A percentile compares a stretch with the other conserved stretches of the same genome.
phyloP scores from a whole-genome alignment of 805 yeast species.

The Candida stauntonica region DNA sequence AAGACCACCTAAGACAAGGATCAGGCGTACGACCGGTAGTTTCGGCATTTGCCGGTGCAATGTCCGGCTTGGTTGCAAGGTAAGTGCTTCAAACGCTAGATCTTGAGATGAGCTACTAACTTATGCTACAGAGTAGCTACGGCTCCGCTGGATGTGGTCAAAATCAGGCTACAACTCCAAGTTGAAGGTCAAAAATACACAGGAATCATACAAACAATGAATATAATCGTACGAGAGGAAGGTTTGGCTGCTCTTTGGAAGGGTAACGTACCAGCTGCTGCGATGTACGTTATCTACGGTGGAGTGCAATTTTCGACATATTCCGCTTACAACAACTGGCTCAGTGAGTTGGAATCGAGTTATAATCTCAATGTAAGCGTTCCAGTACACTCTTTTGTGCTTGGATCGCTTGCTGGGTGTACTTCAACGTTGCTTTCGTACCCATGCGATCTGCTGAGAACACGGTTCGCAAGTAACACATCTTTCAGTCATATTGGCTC shows the following conservation, averaged over 20 bases:
- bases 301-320: slow-evolving; percentile 78
- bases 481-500: slow-evolving; percentile 15
- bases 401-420: slow-evolving; percentile 78
- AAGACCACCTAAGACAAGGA: slow-evolving; percentile 43
- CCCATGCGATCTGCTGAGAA: slow-evolving; percentile 87
- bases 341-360: slow-evolving; percentile 31
- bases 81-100: slow-evolving; percentile 26
- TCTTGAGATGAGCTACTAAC: slow-evolving; percentile 15
- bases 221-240: slow-evolving; percentile 50
- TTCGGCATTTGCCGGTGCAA: slow-evolving; percentile 42
- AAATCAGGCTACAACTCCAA: slow-evolving; percentile 69
- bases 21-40: slow-evolving; percentile 36
- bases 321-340: slow-evolving; percentile 44
- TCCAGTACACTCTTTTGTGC: slow-evolving; percentile 38
- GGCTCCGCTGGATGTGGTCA: slow-evolving; percentile 78
- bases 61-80: slow-evolving; percentile 41
- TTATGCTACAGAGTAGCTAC: slow-evolving; percentile 42
- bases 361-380: slow-evolving; percentile 17
- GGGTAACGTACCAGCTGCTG: slow-evolving; percentile 90
- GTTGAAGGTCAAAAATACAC: slow-evolving; percentile 29
- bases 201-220: slow-evolving; percentile 36
- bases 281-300: slow-evolving; percentile 82
- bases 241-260: slow-evolving; percentile 86
- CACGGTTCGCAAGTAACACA: slow-evolving; percentile 72
- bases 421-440: slow-evolving; percentile 71